A percentile compares a stretch with the other conserved stretches of the same genome.
phyloP scores from a whole-genome alignment of 306 rosid species.

The Acacia crassicarpa region DNA sequence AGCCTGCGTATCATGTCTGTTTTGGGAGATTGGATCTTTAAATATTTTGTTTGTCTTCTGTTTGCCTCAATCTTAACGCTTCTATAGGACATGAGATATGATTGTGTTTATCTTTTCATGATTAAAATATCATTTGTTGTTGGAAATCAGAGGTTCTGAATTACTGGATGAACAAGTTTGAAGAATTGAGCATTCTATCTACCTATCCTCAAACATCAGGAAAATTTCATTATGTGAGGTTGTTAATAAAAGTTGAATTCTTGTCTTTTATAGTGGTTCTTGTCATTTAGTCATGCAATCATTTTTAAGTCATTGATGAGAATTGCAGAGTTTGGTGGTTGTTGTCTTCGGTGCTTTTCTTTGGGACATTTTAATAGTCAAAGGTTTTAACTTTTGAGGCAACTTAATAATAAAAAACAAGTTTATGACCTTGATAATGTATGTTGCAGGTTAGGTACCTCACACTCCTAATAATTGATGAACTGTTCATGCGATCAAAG shows the following conservation, averaged over 20 bases:
- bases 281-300: background rate
- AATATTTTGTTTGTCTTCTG: background rate
- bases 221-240: background rate
- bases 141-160: background rate
- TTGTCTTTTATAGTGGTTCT: background rate
- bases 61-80: background rate
- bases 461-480: slow-evolving; percentile 79
- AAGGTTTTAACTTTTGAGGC: slow-evolving; percentile 21
- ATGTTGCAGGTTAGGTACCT: slow-evolving; percentile 81
- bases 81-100: background rate
- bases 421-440: slow-evolving; percentile 23
- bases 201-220: background rate
- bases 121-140: background rate
- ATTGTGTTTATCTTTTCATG: slow-evolving; percentile 1
- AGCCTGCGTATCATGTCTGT: background rate
- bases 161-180: slow-evolving; percentile 5
- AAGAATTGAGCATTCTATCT: background rate
- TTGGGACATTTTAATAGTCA: background rate
- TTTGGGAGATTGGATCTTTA: background rate
- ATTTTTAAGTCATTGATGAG: background rate
- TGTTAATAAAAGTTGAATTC: background rate
- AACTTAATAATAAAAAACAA: background rate
- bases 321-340: background rate
- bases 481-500: slow-evolving; percentile 95
- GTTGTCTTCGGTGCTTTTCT: background rate